Conservation (phyloP, 371 early-diverging fungal species). For the Capniomyces stellatus region DNA sequence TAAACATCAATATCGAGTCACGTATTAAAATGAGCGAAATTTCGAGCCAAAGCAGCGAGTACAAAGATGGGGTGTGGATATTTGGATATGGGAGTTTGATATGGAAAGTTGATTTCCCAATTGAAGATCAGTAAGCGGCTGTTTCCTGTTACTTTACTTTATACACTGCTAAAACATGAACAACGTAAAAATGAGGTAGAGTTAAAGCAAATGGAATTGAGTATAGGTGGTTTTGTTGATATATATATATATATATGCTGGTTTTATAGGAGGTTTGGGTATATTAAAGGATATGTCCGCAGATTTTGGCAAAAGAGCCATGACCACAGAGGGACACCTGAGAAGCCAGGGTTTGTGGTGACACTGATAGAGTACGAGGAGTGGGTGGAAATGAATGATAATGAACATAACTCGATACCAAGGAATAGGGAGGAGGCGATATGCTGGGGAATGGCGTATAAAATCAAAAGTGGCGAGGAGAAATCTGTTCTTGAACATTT, state of each 20-base stretch:
- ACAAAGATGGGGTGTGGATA: constrained; percentile 39
- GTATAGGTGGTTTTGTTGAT: too few species aligned
- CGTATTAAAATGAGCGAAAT: too few species aligned
- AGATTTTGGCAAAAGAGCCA: constrained; percentile 82
- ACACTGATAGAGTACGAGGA: constrained; percentile 61
- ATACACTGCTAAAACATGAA: too few species aligned
- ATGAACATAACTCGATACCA: too few species aligned
- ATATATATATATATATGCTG: too few species aligned
- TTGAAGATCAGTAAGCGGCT: constrained; percentile 22
- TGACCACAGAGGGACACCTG: constrained; percentile 81
- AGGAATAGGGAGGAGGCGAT: constrained; percentile 1
- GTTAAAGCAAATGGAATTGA: too few species aligned
- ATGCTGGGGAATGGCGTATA: constrained; percentile 78
- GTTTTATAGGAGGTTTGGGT: constrained; percentile 42
- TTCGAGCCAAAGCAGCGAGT: too few species aligned
- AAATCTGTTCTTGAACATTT: constrained; percentile 48
- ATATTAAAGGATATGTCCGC: constrained; percentile 56
- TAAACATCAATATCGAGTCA: too few species aligned
- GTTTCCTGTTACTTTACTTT: constrained; percentile 35
- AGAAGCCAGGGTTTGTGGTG: constrained; percentile 72
- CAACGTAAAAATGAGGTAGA: too few species aligned
- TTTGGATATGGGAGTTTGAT: constrained; percentile 84
- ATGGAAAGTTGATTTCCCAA: constrained; percentile 49
- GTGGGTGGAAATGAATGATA: constrained; percentile 18
- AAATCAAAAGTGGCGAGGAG: constrained; percentile 42